Conservation (phyloP, 2,329 filamentous ascomycete genomes). For the Phialophora tarda region DNA sequence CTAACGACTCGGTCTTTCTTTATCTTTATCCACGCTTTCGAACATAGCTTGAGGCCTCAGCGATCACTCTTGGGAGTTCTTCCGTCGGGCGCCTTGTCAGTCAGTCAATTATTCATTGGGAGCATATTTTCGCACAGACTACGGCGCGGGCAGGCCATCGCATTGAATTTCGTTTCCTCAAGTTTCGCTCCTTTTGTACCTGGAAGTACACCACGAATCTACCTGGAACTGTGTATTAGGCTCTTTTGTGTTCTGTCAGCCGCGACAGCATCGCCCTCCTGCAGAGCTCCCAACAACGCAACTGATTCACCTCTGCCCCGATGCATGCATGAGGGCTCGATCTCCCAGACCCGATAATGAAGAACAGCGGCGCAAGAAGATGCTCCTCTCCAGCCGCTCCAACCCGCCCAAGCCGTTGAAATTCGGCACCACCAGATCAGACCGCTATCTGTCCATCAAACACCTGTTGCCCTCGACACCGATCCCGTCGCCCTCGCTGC, state of each 20-base stretch:
- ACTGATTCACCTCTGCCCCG: not conserved
- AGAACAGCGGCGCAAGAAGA: conserved; percentile 36
- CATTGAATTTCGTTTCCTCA: not conserved
- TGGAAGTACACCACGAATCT: not conserved
- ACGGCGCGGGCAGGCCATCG: not conserved
- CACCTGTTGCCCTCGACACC: conserved; percentile 61
- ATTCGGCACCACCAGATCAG: conserved; percentile 15
- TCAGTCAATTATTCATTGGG: not conserved
- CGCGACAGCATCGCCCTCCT: not conserved
- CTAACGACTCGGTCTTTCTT: not conserved
- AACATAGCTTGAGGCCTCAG: not conserved
- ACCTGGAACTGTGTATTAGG: not conserved
- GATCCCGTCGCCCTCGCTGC: conserved; percentile 72
- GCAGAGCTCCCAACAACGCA: not conserved
- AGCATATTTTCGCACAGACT: not conserved
- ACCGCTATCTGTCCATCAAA: conserved; percentile 33
- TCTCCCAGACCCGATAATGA: conserved; percentile 22
- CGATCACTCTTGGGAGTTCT: not conserved
- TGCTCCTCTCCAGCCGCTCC: conserved; percentile 45
- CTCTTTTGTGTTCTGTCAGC: not conserved
- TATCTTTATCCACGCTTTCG: not conserved
- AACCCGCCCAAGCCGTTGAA: conserved; percentile 41
- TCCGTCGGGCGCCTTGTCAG: not conserved
- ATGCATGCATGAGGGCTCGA: conserved; percentile 31
- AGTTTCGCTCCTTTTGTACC: not conserved